Evolutionary conservation across 352 stramenopile species (phyloP), one percentile per base, ranked within the genome.

Genomic region (Globisporangium canariense): DNA sequence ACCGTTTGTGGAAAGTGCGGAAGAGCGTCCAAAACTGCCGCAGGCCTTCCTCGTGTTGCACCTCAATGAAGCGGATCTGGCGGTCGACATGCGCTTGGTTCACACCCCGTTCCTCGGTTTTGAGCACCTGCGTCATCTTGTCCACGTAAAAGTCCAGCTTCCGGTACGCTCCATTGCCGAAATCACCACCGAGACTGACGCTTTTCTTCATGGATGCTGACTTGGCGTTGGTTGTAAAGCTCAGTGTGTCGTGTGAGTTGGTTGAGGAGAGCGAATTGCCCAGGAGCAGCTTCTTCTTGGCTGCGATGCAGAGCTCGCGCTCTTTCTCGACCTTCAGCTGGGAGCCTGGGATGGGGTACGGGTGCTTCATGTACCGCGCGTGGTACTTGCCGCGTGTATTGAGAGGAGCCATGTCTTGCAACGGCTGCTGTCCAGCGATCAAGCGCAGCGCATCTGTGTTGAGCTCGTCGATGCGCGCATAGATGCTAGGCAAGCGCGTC

Each of bases 361-460:
- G 64, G 54, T 91, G 72, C 56, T 83, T 86, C 70, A 94, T 83
- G 53, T 71, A 91, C 16, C 72, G 75, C 14, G 66, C 28, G 64
- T 94, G 83, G 70, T 92, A 94, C 55, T 91, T 90, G 13, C 86
- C 86, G 6, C 68, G 60, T 10, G 73, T 75, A 61, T 92, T 88
- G 13, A 85, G 55, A 10, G 77, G 76, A 18, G 61, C 60, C 62
- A 78, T 66, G 5, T 83, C 70, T 11, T 53, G 52, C 41, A 75
- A 50, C 13, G 69, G 41, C 34, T 86, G 65, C 32, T 75, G 76
- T 22, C 79, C 73, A 10, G 83, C 81, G 22, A 91, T 61, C 14
- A 75, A 40, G 30, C 78, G 78, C 55, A 91, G 64, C 50, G 71
- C 56, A 22, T 79, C 78, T 4, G 62, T 13, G 4, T 54, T 68